Conservation (phyloP, 2,329 filamentous ascomycete genomes). For the Aspergillus aculeatinus region DNA sequence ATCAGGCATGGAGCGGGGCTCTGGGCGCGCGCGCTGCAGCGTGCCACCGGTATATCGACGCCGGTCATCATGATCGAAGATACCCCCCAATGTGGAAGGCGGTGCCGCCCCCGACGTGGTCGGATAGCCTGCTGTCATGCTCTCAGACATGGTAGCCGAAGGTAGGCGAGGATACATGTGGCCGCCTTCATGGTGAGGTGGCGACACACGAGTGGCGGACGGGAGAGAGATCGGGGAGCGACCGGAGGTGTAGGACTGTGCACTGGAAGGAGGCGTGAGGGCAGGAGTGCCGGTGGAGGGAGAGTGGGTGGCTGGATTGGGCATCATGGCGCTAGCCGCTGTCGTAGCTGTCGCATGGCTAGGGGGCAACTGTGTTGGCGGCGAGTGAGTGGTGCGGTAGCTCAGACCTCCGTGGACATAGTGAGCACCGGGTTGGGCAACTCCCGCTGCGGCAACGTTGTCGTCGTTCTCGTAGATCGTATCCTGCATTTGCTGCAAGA, state of each 20-base stretch:
- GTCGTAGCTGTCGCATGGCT: conserved; percentile 42
- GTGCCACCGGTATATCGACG: conserved; percentile 62
- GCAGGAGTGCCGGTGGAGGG: conserved; percentile 58
- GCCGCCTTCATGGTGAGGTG: conserved; percentile 46
- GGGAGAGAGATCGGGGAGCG: conserved; percentile 60
- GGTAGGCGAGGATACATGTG: conserved; percentile 65
- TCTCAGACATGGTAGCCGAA: conserved; percentile 58
- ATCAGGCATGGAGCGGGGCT: conserved; percentile 32
- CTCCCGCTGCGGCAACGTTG: conserved; percentile 73
- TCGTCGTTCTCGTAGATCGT: conserved; percentile 93
- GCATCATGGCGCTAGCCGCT: conserved; percentile 40
- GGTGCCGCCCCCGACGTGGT: conserved; percentile 57
- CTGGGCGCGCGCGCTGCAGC: conserved; percentile 55
- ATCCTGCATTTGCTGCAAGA: conserved; percentile 92
- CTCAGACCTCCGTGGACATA: conserved; percentile 55
- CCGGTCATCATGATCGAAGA: conserved; percentile 60
- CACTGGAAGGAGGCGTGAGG: conserved; percentile 62
- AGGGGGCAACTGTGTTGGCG: conserved; percentile 46
- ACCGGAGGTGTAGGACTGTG: conserved; percentile 62
- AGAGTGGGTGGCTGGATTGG: conserved; percentile 43
- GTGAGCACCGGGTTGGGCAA: conserved; percentile 71
- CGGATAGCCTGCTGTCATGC: conserved; percentile 52
- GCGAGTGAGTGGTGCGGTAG: conserved; percentile 60
- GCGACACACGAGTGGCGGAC: conserved; percentile 52
- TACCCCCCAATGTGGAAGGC: conserved; percentile 59